A percentile compares a stretch with the other conserved stretches of the same genome.
These are phyloP conservation scores for Trypanosoma scelopori DNA, from an alignment of 208 protist species.

Conservation along the genomic window DNA sequence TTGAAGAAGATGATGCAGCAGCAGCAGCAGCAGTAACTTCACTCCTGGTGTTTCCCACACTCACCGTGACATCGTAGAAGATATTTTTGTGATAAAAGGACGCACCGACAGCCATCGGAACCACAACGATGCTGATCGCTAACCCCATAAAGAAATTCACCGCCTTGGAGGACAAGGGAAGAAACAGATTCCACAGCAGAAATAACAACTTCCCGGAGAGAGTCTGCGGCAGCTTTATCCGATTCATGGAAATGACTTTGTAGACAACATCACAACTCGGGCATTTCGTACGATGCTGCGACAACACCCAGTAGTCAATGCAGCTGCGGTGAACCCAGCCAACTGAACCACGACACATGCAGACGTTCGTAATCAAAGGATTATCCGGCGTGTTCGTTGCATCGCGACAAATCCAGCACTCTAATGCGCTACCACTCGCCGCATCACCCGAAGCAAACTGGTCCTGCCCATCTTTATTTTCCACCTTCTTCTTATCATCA, in stretches of 20 bases:
- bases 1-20: neutral
- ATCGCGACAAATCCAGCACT: conserved; percentile 80
- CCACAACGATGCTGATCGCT: conserved; percentile 20
- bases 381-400: conserved; percentile 30
- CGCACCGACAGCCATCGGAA: conserved; percentile 21
- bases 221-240: conserved; percentile 17
- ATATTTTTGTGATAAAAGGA: conserved; percentile 26
- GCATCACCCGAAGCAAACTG: too few species aligned
- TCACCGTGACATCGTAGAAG: conserved; percentile 5
- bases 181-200: conserved; percentile 30
- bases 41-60: neutral
- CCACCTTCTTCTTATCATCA: neutral
- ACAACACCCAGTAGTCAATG: conserved; percentile 70
- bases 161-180: conserved; percentile 21
- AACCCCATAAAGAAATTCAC: conserved; percentile 6
- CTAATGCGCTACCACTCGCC: neutral
- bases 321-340: conserved; percentile 67
- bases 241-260: conserved; percentile 32
- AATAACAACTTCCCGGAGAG: conserved; percentile 23
- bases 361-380: conserved; percentile 51
- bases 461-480: neutral
- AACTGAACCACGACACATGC: conserved; percentile 56
- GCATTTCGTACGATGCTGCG: conserved; percentile 42
- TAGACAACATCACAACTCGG: conserved; percentile 56
- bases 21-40: neutral